These are phyloP conservation scores for Leishmania tropica DNA, from an alignment of 208 protist species.

Conservation along the genomic window DNA sequence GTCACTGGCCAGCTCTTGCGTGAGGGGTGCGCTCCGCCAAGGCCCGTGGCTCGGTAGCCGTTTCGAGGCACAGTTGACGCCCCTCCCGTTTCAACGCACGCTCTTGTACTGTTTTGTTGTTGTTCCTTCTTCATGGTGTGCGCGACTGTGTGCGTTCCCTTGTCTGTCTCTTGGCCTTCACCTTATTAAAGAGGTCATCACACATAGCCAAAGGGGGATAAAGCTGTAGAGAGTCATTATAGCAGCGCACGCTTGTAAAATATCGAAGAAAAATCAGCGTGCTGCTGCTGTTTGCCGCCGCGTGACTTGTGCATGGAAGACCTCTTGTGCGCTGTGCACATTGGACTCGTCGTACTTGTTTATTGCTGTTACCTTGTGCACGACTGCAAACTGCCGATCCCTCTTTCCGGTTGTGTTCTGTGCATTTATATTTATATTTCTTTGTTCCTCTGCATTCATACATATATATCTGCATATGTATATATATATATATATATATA, in stretches of 20 bases:
- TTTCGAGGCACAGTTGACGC: not conserved
- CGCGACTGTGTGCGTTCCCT: not conserved
- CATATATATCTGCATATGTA: too few species aligned
- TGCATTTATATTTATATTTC: not conserved
- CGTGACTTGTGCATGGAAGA: not conserved
- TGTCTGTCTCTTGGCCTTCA: not conserved
- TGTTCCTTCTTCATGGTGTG: not conserved
- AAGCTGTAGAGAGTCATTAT: not conserved
- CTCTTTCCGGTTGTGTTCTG: not conserved
- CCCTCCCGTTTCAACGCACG: not conserved
- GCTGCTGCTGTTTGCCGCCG: not conserved
- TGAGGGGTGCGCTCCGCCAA: not conserved
- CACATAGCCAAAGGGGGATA: not conserved
- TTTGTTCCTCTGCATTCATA: not conserved
- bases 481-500: too few species aligned
- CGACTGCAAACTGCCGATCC: not conserved
- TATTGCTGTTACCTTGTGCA: not conserved
- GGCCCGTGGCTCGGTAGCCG: not conserved
- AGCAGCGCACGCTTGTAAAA: not conserved
- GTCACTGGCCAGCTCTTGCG: not conserved
- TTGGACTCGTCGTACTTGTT: too few species aligned
- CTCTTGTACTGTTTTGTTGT: not conserved
- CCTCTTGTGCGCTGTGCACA: not conserved
- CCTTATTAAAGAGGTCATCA: not conserved
- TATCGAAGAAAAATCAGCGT: not conserved